Base-by-base conservation (phyloP, 2,329 filamentous ascomycete genomes). In the Penicillium carneum region DNA sequence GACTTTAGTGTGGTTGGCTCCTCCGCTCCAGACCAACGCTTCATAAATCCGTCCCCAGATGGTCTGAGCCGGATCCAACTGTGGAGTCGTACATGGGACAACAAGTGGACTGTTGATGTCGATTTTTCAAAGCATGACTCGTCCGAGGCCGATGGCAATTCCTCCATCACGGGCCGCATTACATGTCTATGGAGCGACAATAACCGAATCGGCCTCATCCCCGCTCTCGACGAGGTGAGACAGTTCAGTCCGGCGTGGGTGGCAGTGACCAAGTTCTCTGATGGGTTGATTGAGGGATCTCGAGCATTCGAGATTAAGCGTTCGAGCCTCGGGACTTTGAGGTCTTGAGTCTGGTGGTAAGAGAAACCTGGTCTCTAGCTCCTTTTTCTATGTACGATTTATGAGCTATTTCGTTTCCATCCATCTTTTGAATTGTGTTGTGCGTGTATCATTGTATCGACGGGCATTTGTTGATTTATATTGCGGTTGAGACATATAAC, bases 181-280 rank as follows among this genome's bases (percentile, higher is more conserved):
- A 84, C 89, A 16, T 98, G 95, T 77, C 81, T 91, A 34, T 98
- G 93, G 93, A 92, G 90, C 70, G 95, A 99, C 79, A 88, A 86
- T 46, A 97, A 97, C 71, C 79, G 81, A 38, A 77, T 79, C 2
- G 89, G 87, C 3, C 83, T 84, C 1, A 93, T 98, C 49, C 93
- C 94, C 0, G 93, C 93, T 0, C 85, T 94, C 53, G 90, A 95
- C 69, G 93, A 98, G 78, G 83, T 91, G 50, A 81, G 85, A 68
- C 85, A 88, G 74, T 97, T 88, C 77, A 84, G 88, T 68, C 95
- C 95, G 0, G 80, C 83, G 4, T 99, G 95, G 95, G 87, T 88
- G 7, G 88, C 89, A 10, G 82, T 93, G 31, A 88, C 88, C 4
- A 97, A 97, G 79, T 79, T 86, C 64, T 83, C 83, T 29, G 90